Evolutionary conservation across 768 basidiomycete species (phyloP), one percentile per base, ranked within the genome.

Genomic region (Podaxis mareebaensis): DNA sequence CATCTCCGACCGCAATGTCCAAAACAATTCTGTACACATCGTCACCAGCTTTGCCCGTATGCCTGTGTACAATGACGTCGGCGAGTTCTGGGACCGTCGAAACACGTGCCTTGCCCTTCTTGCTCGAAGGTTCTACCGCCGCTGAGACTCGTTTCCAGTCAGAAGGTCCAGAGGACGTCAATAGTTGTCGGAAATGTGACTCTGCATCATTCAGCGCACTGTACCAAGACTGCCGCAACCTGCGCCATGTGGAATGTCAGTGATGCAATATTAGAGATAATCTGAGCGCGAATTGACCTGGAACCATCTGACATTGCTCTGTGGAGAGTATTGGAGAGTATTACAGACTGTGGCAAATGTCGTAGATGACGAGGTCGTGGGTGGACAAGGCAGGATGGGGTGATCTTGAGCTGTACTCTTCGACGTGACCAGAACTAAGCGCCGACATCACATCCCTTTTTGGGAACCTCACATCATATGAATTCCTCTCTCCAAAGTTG

Each of bases 171-270:
- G 52, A 39, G 4, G 92, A 91, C 5, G 88, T 83, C 54, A 96
- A 81, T 10, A 95, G 81, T 63, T 88, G 86, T 64, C 90, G 83
- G 77, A 95, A 95, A 70, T 87, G 86, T 53, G 83, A 75, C 69
- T 95, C 90, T 57, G 94, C 92, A 64, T 84, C 81, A 68, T 81
- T 83, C 62, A 96, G 81, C 15, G 94, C 88, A 64, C 82, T 77
- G 66, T 87, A 85, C 93, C 94, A 96, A 46, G 91, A 86, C 74
- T 93, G 86, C 69, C 88, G 88, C 66, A 95, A 81, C 66, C 94
- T 95, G 53, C 5, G 38, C 33, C 10, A 58, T 55, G 28, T 56
- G 54, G 40, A 49, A 36, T 20, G 51, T 61, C 49, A 59, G n/a
- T 64, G 38, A 53, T 65, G 54, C 44, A 36, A 33, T 17, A 52